Evolutionary conservation across 805 yeast genomes (phyloP).

Genomic region (Pichia phayaonensis): DNA sequence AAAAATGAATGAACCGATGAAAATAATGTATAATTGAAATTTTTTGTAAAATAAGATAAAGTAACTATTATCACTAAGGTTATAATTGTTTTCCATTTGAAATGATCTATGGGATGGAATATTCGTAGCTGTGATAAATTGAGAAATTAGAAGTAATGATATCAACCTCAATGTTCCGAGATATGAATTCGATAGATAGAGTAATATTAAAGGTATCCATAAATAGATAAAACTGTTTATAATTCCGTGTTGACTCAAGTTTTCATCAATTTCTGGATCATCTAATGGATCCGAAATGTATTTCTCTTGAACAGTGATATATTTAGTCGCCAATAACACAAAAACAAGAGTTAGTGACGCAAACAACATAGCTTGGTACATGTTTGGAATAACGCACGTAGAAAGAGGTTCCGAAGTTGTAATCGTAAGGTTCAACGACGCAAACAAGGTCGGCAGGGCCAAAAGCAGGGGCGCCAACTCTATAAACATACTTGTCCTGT

Average conservation of each 20-base stretch:
- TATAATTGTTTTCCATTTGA: conserved; percentile 16
- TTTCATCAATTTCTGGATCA: background rate
- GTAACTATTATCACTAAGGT: conserved; percentile 10
- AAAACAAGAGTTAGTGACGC: conserved; percentile 17
- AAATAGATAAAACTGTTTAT: conserved; percentile 1
- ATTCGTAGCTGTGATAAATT: conserved; percentile 7
- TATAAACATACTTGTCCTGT: background rate
- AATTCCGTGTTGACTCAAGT: background rate
- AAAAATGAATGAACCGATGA: conserved; percentile 6
- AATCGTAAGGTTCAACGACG: conserved; percentile 24
- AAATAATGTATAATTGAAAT: conserved; percentile 14
- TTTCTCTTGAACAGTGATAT: background rate
- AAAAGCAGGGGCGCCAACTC: conserved; percentile 26
- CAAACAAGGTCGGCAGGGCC: conserved; percentile 28
- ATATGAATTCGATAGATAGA: conserved; percentile 19
- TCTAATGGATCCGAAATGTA: background rate
- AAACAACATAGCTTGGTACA: conserved; percentile 14
- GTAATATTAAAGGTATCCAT: conserved; percentile 13
- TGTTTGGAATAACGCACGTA: background rate
- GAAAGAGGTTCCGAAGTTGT: background rate
- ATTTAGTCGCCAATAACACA: conserved; percentile 1
- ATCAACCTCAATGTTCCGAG: conserved; percentile 23
- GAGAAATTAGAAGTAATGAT: conserved; percentile 18
- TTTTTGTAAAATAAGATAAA: background rate
- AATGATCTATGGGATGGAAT: conserved; percentile 12